Base-by-base conservation (phyloP, 495 filamentous ascomycete species). In the Hypoxylon intermedium region DNA sequence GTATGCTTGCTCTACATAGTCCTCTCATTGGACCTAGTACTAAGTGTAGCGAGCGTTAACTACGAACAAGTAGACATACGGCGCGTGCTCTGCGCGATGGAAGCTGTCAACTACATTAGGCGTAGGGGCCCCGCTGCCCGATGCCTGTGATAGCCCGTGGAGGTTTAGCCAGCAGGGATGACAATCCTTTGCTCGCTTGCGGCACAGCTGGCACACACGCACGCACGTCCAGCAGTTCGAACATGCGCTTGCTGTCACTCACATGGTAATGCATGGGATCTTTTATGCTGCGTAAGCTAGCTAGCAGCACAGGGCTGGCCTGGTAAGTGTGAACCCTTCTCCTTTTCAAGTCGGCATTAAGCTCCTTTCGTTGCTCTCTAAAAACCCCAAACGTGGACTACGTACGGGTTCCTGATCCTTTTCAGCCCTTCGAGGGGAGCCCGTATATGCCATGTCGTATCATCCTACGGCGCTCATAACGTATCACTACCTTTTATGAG, bases 181-280 rank as follows among this genome's bases (percentile, higher is more conserved):
- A 21, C 41, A 47, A 65, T 65, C 62, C 62, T 65, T 50, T 56
- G 50, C 21, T 36, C 36, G 50, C 41, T 51, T 53, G 57, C 56
- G 52, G 62, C 55, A 53, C 55, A 44, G 49, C 41, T 43, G 12
- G 36, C 41, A 41, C 45, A 51, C 15, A 23, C 44, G 47, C n/a
- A 51, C 15, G 28, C 44, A 53, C n/a, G 45, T 16, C 16, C 2
- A 15, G 6, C 15, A 13, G 26, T 20, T 40, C 26, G 9, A 21
- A 2, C 46, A 5, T 21, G 30, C 31, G 31, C 28, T 36, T 40
- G 5, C 28, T n/a, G n/a, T 36, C 31, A 16, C n/a, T 49, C 55
- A 55, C 44, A 56, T 59, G 45, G 55, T 40, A 19, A 38, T 60
- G 55, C 55, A 59, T 55, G 61, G 44, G n/a, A n/a, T 16, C 41